Percentiles rank a stretch among this genome's conserved stretches.
Conservation (phyloP, 345 rosid genomes). For the Bruguiera gymnorhiza region DNA sequence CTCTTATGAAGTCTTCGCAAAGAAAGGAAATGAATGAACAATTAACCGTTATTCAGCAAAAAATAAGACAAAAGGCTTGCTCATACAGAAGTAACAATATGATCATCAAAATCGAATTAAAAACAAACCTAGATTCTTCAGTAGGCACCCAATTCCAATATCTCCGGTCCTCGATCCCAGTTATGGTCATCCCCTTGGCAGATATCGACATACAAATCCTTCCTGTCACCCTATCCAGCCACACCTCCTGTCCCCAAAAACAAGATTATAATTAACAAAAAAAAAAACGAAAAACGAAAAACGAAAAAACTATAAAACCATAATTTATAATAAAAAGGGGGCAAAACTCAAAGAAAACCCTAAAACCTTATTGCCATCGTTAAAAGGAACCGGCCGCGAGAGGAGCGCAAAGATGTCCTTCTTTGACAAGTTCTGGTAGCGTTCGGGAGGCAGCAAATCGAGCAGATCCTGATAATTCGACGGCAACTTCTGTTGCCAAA, state of each 20-base stretch:
- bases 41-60: too few species aligned
- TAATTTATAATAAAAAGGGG: not conserved
- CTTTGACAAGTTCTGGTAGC: conserved; percentile 54
- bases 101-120: conserved; percentile 1
- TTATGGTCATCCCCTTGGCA: conserved; percentile 84
- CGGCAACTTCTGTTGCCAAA: conserved; percentile 87
- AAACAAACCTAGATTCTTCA: conserved; percentile 83
- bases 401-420: conserved; percentile 85
- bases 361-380: conserved; percentile 67
- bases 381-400: conserved; percentile 69
- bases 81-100: not conserved
- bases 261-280: not conserved
- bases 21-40: too few species aligned
- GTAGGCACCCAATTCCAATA: conserved; percentile 95
- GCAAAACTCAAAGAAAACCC: not conserved
- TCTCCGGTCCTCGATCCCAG: conserved; percentile 91
- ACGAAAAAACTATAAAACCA: conserved; percentile 3
- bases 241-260: conserved; percentile 57
- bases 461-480: conserved; percentile 76
- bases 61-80: too few species aligned
- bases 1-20: too few species aligned
- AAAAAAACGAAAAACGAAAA: not conserved
- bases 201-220: conserved; percentile 82
- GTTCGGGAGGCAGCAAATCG: conserved; percentile 72
- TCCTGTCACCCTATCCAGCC: conserved; percentile 92